Evolutionary conservation across 1,139 yeast genomes (phyloP).

Genomic region (Debaryomyces coudertii): DNA sequence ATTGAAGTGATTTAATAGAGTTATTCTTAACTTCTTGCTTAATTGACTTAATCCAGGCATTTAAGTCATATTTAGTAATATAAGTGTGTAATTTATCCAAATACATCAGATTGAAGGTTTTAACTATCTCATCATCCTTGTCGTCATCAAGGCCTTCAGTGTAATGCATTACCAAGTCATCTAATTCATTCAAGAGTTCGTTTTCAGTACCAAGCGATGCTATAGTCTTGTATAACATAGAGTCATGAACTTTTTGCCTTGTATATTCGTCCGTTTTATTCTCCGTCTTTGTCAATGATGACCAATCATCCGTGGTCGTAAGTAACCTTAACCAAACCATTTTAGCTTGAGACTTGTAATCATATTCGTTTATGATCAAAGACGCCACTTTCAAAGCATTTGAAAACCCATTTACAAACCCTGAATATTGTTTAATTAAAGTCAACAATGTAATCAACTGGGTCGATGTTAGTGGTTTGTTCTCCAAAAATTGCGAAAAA

Average conservation of each 20-base stretch:
- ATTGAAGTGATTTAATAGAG: neutral
- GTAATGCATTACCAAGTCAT: slow-evolving; percentile 10
- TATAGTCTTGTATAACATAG: slow-evolving; percentile 53
- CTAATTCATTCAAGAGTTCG: slow-evolving; percentile 18
- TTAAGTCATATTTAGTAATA: slow-evolving; percentile 24
- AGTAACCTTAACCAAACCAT: slow-evolving; percentile 68
- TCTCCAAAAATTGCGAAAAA: slow-evolving; percentile 37
- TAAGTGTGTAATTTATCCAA: slow-evolving; percentile 18
- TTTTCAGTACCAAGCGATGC: slow-evolving; percentile 16
- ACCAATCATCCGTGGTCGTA: slow-evolving; percentile 61
- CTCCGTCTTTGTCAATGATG: slow-evolving; percentile 39
- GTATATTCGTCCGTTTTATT: slow-evolving; percentile 48
- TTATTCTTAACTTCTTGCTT: slow-evolving; percentile 18
- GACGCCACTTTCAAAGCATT: slow-evolving; percentile 42
- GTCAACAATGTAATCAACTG: slow-evolving; percentile 64
- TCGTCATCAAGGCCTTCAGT: slow-evolving; percentile 11
- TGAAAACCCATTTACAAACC: slow-evolving; percentile 30
- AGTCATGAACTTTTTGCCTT: slow-evolving; percentile 41
- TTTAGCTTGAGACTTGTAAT: slow-evolving; percentile 26
- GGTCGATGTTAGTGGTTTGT: slow-evolving; percentile 43
- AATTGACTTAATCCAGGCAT: slow-evolving; percentile 33
- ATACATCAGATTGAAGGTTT: slow-evolving; percentile 19
- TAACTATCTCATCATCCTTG: slow-evolving; percentile 13
- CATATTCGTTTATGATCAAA: slow-evolving; percentile 28
- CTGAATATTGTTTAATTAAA: slow-evolving; percentile 40